Base-by-base conservation (phyloP, 257 asterid species). In the Solanum acaule region DNA sequence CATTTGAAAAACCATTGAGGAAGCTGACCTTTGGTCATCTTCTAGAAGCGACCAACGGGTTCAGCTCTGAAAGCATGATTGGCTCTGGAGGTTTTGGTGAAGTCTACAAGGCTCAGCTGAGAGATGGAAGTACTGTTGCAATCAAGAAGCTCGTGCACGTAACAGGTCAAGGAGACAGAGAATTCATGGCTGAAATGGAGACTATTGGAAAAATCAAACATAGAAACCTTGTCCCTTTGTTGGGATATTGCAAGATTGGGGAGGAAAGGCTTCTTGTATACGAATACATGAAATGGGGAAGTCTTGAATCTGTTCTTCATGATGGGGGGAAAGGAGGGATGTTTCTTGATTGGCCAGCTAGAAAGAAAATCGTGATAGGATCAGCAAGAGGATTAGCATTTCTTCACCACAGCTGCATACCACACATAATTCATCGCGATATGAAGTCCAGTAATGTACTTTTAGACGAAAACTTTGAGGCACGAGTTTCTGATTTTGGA, bases 31-130 rank as follows among this genome's bases (percentile, higher is more conserved):
- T 97, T 34, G 99, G 96, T 0, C 98, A 97, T 88, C 88, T 97
- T 20, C 94, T 97, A 0, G 99, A 95, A 42, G 99, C 99, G 10
- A 97, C 99, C 0, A 96, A 97, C 8, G 99, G 99, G 4, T 97
- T 97, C 91, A 94, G 97, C 25, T 87, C 96, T 1, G 96, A 93
- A 18, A 95, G 95, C 86, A 37, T 97, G 92, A 96, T 97, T n/a
- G 99, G 99, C 2, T 94, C 98, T 0, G 99, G 99, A 27, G 99
- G 99, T 4, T 97, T 97, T 68, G 99, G 99, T 1, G 99, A 97
- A 72, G 99, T 97, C 61, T 97, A 96, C 91, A 96, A 93, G 92
- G 99, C 99, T 6, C 95, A 90, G 73, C 86, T 97, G 73, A 88
- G 87, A 29, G 99, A 97, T 13, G 99, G 98, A 1, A 92, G 92